Evolutionary conservation across 768 basidiomycete species (phyloP), one percentile per base, ranked within the genome.

Genomic region (Hericium erinaceus): DNA sequence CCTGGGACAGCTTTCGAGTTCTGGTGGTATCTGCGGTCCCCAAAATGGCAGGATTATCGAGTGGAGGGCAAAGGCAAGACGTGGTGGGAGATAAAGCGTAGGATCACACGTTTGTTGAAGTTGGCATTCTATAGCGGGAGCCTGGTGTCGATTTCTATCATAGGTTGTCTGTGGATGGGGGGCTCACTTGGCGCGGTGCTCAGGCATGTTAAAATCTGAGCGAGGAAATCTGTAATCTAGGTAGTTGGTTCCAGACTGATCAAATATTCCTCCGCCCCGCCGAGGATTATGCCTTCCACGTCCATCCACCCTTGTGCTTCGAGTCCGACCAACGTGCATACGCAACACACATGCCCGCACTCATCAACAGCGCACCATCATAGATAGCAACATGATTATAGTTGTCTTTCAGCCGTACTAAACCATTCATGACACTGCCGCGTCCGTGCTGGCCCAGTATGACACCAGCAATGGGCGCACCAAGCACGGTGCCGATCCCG

Each of bases 251-350:
- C 9, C 33, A 33, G 9, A 33, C 5, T 33, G 28, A 33, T 33
- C 28, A 10, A 33, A 10, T 33, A 33, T 26, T 26, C 33, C 33
- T 33, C 33, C 33, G 9, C 33, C 1, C 33, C 33, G 33, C 33
- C 33, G 33, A 33, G 8, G 13, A 46, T 16, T 51, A 77, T 7
- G 75, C 75, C 57, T 68, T 74, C 75, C 75, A 77, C 10, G 48
- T 59, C 74, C 74, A 75, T 22, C 54, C 58, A 1, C 74, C 73
- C 58, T 74, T 74, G 53, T 73, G 69, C 46, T 68, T 65, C 16
- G 75, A 73, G 62, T 78, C 75, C 37, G 74, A 57, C 72, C 72
- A 75, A 13, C 75, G 64, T 52, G 76, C 75, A 60, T 74, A 74
- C 26, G 68, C 67, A 3, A 75, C 71, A 54, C 75, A 76, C 4